Percentiles rank a stretch among this genome's conserved stretches.
Evolutionary conservation across 805 yeast genomes (phyloP).

Genomic region (Pichia heedii): DNA sequence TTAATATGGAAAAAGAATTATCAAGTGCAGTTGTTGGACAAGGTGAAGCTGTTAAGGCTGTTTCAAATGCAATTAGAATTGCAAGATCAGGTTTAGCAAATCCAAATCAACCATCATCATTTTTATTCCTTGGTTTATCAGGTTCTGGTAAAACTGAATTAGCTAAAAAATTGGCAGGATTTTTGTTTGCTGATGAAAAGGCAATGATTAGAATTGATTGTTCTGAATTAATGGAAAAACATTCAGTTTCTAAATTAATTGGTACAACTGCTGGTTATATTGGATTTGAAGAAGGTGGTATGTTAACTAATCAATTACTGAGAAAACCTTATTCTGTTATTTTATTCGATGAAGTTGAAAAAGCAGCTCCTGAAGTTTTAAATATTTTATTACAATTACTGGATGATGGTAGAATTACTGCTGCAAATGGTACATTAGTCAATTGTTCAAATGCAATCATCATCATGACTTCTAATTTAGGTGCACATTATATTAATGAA

Average conservation of each 20-base stretch:
- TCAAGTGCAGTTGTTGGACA: constrained; percentile 88
- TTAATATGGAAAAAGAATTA: constrained; percentile 86
- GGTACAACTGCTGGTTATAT: constrained; percentile 98
- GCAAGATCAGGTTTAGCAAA: constrained; percentile 92
- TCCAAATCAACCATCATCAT: constrained; percentile 94
- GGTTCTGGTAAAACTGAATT: constrained; percentile 98
- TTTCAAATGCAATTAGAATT: constrained; percentile 87
- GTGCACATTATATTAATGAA: constrained; percentile 80
- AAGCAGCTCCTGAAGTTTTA: constrained; percentile 96
- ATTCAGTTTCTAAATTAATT: constrained; percentile 87
- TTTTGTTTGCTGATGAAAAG: constrained; percentile 90
- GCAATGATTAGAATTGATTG: constrained; percentile 98
- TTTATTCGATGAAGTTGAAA: constrained; percentile 94
- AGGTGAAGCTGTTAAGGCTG: constrained; percentile 91
- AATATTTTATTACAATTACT: constrained; percentile 85
- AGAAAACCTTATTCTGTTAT: constrained; percentile 95
- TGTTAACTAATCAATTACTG: constrained; percentile 83
- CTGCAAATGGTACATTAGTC: constrained; percentile 88
- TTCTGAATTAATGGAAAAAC: constrained; percentile 90
- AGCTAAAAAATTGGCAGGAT: constrained; percentile 94
- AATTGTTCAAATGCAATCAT: constrained; percentile 88
- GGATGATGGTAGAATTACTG: constrained; percentile 94
- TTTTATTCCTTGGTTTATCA: constrained; percentile 86
- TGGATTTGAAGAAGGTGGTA: constrained; percentile 97
- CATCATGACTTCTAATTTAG: constrained; percentile 95